Evolutionary conservation across 176 grass and related monocot genomes (phyloP), one percentile per base, ranked within the genome.

Genomic region (Olyra latifolia): DNA sequence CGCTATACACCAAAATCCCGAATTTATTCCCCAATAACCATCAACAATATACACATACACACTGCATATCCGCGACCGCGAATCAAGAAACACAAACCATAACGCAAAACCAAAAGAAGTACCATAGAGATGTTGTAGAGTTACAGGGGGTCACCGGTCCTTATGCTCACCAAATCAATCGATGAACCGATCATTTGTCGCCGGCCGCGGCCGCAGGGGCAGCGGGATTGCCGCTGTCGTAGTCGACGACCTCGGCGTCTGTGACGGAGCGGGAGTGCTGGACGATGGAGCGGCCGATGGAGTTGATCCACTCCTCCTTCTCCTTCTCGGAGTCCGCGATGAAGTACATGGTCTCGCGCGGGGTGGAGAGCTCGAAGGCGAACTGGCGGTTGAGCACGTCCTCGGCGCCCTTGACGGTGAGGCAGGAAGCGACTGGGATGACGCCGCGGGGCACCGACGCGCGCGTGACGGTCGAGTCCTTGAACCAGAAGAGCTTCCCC

Each of bases 291-390:
- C 95, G 92, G 5, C 92, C 92, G 81, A 99, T 88, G 88, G 96
- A 95, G 81, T 95, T 99, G 90, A 99, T 99, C 96, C 96, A 99
- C 65, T 99, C 96, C 78, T 98, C 96, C 86, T 98, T 98, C 83
- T 99, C 96, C 92, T 95, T 99, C 38, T 99, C 96, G 20, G 96
- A 89, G 80, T 99, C 96, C 9, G 88, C 92, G 75, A 99, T 94
- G 88, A 99, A 95, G 86, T 99, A 99, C 96, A 99, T 99, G 84
- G 92, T 95, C 72, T 99, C 92, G 15, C 53, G 48, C 16, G 86
- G 79, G 66, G 92, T 99, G 48, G 88, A 99, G 66, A 95, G 88
- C 81, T 95, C 96, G 86, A 99, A 98, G 59, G 96, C 92, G 58
- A 82, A 95, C 49, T 83, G 84, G 14, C 90, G 88, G 75, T 99